Evolutionary conservation across 2,329 filamentous ascomycete species (phyloP).

Genomic region (Knufia petricola): DNA sequence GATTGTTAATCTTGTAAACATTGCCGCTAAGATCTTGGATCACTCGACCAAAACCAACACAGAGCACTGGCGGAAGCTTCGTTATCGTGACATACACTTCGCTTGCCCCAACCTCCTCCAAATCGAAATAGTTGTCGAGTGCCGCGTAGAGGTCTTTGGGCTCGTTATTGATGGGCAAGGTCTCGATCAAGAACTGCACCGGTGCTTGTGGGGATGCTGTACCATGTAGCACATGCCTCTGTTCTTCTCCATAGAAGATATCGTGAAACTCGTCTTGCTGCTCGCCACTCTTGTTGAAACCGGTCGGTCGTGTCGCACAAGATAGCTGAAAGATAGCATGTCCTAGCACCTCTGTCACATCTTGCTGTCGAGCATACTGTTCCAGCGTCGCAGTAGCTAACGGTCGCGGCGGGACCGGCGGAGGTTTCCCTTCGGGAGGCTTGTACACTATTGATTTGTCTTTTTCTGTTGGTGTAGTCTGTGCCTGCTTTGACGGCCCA

Average conservation of each 20-base stretch:
- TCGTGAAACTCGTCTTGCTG: constrained; percentile 74
- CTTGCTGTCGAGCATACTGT: constrained; percentile 65
- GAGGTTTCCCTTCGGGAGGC: constrained; percentile 34
- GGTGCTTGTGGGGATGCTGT: constrained; percentile 19
- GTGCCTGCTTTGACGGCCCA: neutral
- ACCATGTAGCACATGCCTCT: constrained; percentile 24
- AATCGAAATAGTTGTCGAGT: constrained; percentile 75
- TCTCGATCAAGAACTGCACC: constrained; percentile 51
- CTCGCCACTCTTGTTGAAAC: constrained; percentile 57
- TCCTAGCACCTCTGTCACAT: constrained; percentile 91
- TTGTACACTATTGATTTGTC: constrained; percentile 19
- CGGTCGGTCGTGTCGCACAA: constrained; percentile 69
- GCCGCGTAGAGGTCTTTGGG: constrained; percentile 68
- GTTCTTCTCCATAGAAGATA: constrained; percentile 38
- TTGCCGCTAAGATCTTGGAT: constrained; percentile 55
- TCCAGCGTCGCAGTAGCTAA: constrained; percentile 28
- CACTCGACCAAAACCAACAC: constrained; percentile 79
- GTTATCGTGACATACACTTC: constrained; percentile 62
- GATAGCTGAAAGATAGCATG: constrained; percentile 86
- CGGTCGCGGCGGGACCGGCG: constrained; percentile 49
- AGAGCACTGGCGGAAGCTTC: constrained; percentile 71
- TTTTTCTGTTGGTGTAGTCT: constrained; percentile 7
- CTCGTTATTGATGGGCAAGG: constrained; percentile 37
- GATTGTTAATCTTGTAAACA: constrained; percentile 63
- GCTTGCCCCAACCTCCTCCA: constrained; percentile 57